A percentile compares a stretch with the other conserved stretches of the same genome.
Evolutionary conservation across 768 basidiomycete species (phyloP).

Genomic region (Chalciporus chontae): DNA sequence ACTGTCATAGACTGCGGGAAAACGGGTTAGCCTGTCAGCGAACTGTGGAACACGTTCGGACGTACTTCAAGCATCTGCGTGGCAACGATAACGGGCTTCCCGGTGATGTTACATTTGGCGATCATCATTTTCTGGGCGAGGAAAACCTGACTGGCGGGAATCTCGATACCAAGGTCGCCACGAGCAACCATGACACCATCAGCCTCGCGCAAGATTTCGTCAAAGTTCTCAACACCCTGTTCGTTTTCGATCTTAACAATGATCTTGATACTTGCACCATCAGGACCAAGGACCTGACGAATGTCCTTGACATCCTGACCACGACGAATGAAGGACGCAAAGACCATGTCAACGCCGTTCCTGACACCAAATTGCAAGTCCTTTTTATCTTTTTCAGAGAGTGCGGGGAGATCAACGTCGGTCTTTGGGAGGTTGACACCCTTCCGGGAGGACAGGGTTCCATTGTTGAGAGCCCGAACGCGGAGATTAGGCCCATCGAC

Average conservation of each 20-base stretch:
- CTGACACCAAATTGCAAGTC: constrained; percentile 93
- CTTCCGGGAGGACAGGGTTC: constrained; percentile 91
- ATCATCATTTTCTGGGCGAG: constrained; percentile 99
- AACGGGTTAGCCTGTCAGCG: constrained; percentile 10
- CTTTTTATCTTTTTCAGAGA: constrained; percentile 97
- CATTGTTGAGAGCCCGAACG: constrained; percentile 88
- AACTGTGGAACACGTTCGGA: neutral
- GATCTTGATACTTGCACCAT: constrained; percentile 95
- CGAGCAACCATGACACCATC: constrained; percentile 99
- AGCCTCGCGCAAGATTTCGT: constrained; percentile 90
- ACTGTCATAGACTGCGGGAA: constrained; percentile 86
- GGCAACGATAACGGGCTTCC: constrained; percentile 98
- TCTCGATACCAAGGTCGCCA: constrained; percentile 99
- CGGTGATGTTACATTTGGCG: constrained; percentile 95
- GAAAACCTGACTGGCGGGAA: constrained; percentile 99
- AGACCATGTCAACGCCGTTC: constrained; percentile 99
- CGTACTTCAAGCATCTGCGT: constrained; percentile 98
- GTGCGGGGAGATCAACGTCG: constrained; percentile 92
- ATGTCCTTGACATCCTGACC: constrained; percentile 94
- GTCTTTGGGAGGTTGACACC: constrained; percentile 99
- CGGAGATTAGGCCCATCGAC: constrained; percentile 79
- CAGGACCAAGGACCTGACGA: constrained; percentile 88
- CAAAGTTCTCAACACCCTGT: constrained; percentile 98
- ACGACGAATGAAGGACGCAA: constrained; percentile 97
- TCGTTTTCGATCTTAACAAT: constrained; percentile 99